Conservation (phyloP, 2,329 filamentous ascomycete species). For the Hypoxylon sp. region DNA sequence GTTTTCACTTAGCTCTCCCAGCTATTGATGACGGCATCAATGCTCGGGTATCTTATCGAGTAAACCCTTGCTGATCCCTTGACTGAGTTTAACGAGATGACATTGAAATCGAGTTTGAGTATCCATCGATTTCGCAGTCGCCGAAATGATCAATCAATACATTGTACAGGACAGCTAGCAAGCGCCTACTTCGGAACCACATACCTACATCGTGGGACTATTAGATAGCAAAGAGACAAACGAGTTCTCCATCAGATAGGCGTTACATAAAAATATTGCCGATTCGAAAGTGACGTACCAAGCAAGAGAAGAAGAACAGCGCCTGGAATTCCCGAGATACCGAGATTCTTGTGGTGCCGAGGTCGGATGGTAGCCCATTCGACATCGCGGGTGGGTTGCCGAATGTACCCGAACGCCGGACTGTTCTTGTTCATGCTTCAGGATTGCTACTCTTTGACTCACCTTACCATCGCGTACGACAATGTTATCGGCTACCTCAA, state of each 20-base stretch:
- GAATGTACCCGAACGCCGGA: slow-evolving; percentile 29
- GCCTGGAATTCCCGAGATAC: slow-evolving; percentile 32
- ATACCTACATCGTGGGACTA: slow-evolving; percentile 1
- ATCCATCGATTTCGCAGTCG: slow-evolving; percentile 19
- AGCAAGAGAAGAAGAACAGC: too few species aligned
- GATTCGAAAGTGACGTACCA: slow-evolving; percentile 25
- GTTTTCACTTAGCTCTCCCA: slow-evolving; percentile 17
- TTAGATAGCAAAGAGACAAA: not conserved
- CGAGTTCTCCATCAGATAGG: not conserved
- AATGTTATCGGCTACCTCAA: too few species aligned
- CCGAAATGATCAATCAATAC: too few species aligned
- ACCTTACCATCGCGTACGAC: slow-evolving; percentile 22
- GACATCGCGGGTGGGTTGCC: slow-evolving; percentile 26
- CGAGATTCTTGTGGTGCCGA: slow-evolving; percentile 31
- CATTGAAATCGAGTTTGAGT: not conserved
- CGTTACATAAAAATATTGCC: slow-evolving; percentile 4
- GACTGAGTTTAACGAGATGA: too few species aligned
- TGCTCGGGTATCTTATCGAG: slow-evolving; percentile 20
- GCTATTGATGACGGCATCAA: slow-evolving; percentile 34
- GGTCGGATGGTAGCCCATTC: slow-evolving; percentile 34
- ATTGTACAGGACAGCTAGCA: too few species aligned
- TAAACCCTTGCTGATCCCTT: not conserved
- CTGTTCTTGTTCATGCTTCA: too few species aligned
- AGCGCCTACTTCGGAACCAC: too few species aligned
- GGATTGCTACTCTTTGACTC: not conserved